These are phyloP conservation scores for Sindora glabra DNA, from an alignment of 306 rosid genomes.

Conservation along the genomic window DNA sequence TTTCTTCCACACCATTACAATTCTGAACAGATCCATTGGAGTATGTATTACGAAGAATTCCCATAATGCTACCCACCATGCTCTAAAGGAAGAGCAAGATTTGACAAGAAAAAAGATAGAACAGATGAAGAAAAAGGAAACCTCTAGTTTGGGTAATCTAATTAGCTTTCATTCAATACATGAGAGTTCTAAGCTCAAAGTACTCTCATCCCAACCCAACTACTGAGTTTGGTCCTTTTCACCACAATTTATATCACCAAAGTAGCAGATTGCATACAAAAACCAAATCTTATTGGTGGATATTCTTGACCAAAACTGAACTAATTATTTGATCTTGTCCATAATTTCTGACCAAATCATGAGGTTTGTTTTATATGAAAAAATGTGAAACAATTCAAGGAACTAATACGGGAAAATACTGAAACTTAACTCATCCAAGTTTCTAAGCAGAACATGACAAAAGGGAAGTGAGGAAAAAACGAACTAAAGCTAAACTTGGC, in stretches of 20 bases:
- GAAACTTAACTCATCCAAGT: not conserved
- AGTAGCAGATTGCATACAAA: not conserved
- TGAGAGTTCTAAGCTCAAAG: not conserved
- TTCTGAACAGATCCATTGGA: slow-evolving; percentile 58
- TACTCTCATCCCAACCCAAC: slow-evolving; percentile 1
- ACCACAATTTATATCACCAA: slow-evolving; percentile 15
- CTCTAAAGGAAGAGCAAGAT: slow-evolving; percentile 1
- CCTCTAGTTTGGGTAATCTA: not conserved
- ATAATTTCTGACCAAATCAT: slow-evolving; percentile 21
- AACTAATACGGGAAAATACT: not conserved
- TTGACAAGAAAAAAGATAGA: not conserved
- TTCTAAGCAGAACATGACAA: slow-evolving; percentile 18
- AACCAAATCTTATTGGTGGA: slow-evolving; percentile 38
- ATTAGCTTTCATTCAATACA: not conserved
- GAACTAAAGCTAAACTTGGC: slow-evolving; percentile 7
- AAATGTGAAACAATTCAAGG: slow-evolving; percentile 17
- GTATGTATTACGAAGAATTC: slow-evolving; percentile 14
- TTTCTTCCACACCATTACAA: slow-evolving; percentile 56
- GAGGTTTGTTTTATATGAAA: slow-evolving; percentile 11
- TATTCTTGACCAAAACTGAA: slow-evolving; percentile 25
- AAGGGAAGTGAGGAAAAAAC: not conserved
- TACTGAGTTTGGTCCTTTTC: not conserved
- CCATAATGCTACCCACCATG: slow-evolving; percentile 58
- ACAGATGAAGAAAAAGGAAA: not conserved
- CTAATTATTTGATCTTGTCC: slow-evolving; percentile 10